These are phyloP conservation scores for Wickerhamiella domercqiae DNA, from an alignment of 805 yeast genomes.

Conservation along the genomic window DNA sequence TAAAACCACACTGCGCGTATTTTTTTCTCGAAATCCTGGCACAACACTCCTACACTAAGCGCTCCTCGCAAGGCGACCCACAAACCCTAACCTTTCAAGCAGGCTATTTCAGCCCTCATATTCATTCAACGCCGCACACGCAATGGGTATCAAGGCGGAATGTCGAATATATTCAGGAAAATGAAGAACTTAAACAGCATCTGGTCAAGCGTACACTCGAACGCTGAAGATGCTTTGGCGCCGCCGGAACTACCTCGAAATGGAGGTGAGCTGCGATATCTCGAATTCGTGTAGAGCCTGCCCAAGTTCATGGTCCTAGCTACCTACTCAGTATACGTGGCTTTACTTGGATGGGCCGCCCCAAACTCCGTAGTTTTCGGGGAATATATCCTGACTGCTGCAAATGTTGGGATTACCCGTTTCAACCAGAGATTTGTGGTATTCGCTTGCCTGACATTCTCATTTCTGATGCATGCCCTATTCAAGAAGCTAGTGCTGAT, in stretches of 20 bases:
- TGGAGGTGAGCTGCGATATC: slow-evolving; percentile 75
- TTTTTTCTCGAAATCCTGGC: too few species aligned
- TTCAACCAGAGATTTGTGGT: slow-evolving; percentile 74
- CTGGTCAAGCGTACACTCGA: too few species aligned
- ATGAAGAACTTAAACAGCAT: too few species aligned
- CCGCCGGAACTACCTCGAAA: slow-evolving; percentile 51
- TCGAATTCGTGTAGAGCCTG: slow-evolving; percentile 52
- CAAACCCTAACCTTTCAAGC: too few species aligned
- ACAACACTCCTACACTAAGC: too few species aligned
- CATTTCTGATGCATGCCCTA: slow-evolving; percentile 46
- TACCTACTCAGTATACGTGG: slow-evolving; percentile 53
- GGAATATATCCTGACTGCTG: slow-evolving; percentile 61
- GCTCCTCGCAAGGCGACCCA: too few species aligned
- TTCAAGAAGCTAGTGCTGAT: slow-evolving; percentile 52
- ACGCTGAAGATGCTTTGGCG: too few species aligned
- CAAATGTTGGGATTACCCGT: slow-evolving; percentile 45
- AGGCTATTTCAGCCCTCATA: too few species aligned
- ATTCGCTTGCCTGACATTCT: slow-evolving; percentile 54
- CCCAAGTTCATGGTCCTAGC: slow-evolving; percentile 57
- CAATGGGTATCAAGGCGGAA: too few species aligned
- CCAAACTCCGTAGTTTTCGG: slow-evolving; percentile 74
- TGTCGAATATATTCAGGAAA: too few species aligned
- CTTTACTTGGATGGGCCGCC: slow-evolving; percentile 74
- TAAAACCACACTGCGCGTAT: too few species aligned
- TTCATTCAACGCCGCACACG: too few species aligned